These are phyloP conservation scores for Diaporthe nobilis DNA, from an alignment of 2,329 filamentous ascomycete genomes.

Conservation along the genomic window DNA sequence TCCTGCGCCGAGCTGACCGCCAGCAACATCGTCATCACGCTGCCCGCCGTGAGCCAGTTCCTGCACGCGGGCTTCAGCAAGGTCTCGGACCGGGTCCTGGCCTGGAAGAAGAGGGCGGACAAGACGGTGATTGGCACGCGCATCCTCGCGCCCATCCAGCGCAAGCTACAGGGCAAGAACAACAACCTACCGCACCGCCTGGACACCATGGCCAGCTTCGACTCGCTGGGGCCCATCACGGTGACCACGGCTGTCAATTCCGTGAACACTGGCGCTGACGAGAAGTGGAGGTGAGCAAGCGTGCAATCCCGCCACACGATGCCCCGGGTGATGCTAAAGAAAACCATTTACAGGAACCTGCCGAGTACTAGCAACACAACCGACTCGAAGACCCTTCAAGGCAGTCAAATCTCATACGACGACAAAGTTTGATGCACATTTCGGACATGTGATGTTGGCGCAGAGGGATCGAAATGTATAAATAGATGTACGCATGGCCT, in stretches of 20 bases:
- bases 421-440: conserved; percentile 7
- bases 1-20: conserved; percentile 26
- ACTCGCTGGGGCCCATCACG: conserved; percentile 9
- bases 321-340: not conserved
- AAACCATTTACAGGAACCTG: not conserved
- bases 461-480: not conserved
- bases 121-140: not conserved
- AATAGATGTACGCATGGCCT: not conserved
- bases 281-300: conserved; percentile 18
- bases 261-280: not conserved
- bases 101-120: conserved; percentile 2
- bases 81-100: not conserved
- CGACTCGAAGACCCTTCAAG: not conserved
- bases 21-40: conserved; percentile 22
- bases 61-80: conserved; percentile 11
- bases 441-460: not conserved
- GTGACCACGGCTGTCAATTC: not conserved
- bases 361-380: not conserved
- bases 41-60: conserved; percentile 24
- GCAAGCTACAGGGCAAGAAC: not conserved
- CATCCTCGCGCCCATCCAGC: not conserved
- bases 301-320: not conserved
- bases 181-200: not conserved
- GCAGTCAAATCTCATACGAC: conserved; percentile 9
- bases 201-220: conserved; percentile 22